Conservation (phyloP, 2,329 filamentous ascomycete genomes). For the Fusarium sp. region DNA sequence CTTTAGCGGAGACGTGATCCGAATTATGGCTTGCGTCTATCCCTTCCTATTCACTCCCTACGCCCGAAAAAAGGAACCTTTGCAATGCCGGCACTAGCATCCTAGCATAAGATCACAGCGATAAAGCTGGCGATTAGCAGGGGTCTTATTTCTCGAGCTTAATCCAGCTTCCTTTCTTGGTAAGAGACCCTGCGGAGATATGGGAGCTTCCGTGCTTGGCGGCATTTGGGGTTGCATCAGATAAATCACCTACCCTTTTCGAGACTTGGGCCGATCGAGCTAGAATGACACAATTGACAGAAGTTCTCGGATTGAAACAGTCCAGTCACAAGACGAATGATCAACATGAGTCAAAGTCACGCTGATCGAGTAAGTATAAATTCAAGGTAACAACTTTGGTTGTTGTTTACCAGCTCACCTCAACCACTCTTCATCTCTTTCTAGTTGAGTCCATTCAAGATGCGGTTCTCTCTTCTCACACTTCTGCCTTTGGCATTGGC, state of each 20-base stretch:
- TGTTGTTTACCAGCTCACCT: constrained; percentile 11
- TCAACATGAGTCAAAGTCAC: not conserved
- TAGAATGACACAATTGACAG: constrained; percentile 32
- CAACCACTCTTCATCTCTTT: constrained; percentile 7
- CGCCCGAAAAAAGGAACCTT: constrained; percentile 30
- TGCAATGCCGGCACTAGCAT: constrained; percentile 27
- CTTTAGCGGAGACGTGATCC: constrained; percentile 19
- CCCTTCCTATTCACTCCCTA: constrained; percentile 4
- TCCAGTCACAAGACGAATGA: not conserved
- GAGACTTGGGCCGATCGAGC: constrained; percentile 16
- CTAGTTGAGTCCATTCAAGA: constrained; percentile 17
- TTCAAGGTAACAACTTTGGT: not conserved
- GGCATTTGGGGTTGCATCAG: constrained; percentile 28
- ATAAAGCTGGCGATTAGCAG: constrained; percentile 24
- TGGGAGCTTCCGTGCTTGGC: constrained; percentile 41
- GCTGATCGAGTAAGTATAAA: constrained; percentile 18
- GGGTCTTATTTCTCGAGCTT: not conserved
- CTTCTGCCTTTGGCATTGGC: constrained; percentile 31
- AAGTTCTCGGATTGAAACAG: constrained; percentile 23
- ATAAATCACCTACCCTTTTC: constrained; percentile 42
- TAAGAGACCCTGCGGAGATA: constrained; percentile 28
- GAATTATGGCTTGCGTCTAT: not conserved
- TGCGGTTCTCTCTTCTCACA: constrained; percentile 25
- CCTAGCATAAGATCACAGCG: constrained; percentile 12
- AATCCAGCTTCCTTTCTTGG: constrained; percentile 35